phyloP scores from a whole-genome alignment of 768 basidiomycete species.

The Gautieria morchelliformis region DNA sequence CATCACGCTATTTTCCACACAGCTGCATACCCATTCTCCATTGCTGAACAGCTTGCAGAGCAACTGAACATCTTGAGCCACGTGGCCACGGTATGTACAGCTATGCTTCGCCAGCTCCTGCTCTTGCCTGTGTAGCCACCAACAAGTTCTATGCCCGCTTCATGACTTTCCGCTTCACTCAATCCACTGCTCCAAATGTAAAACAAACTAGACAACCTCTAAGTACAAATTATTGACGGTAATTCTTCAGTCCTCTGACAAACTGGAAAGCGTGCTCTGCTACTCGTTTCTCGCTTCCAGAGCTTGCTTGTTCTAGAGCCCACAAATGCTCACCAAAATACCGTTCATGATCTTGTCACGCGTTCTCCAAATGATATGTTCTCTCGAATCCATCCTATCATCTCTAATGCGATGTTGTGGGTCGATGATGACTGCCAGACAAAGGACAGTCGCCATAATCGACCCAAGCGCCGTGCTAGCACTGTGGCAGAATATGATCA shows the following conservation, averaged over 20 bases:
- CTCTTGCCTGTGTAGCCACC: too few species aligned
- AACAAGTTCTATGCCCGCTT: too few species aligned
- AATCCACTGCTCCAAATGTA: too few species aligned
- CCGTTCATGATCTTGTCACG: slow-evolving; percentile 1
- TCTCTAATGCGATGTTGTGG: slow-evolving; percentile 49
- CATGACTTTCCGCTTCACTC: too few species aligned
- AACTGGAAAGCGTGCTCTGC: neutral
- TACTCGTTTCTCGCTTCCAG: neutral
- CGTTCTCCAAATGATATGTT: slow-evolving; percentile 22
- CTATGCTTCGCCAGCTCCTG: too few species aligned
- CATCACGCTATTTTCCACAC: neutral
- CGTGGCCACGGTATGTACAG: too few species aligned
- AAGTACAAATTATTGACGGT: too few species aligned
- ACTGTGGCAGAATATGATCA: slow-evolving; percentile 91
- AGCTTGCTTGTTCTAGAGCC: neutral
- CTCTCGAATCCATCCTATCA: slow-evolving; percentile 44
- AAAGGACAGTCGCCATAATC: slow-evolving; percentile 51
- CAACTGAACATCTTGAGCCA: too few species aligned
- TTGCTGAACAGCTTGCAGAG: neutral
- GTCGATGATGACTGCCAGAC: slow-evolving; percentile 59
- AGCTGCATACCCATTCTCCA: neutral
- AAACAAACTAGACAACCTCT: too few species aligned
- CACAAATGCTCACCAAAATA: neutral
- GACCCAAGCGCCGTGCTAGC: slow-evolving; percentile 65
- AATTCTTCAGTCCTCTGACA: too few species aligned